Percentiles rank a stretch among this genome's conserved stretches.
Evolutionary conservation across 345 rosid genomes (phyloP).

Genomic region (Abelmoschus esculentus): DNA sequence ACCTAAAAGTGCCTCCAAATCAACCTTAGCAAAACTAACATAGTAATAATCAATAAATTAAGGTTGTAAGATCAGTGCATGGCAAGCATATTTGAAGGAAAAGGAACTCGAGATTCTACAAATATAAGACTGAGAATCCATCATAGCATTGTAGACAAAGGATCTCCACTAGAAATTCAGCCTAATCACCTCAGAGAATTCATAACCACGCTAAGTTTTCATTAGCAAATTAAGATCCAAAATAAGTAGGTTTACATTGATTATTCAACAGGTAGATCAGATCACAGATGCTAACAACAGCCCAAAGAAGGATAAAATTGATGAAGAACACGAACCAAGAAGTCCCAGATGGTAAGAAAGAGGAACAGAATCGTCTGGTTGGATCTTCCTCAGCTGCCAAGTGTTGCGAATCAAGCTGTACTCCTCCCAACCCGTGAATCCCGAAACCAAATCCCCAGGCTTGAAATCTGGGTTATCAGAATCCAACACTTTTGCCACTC

Average conservation of each 20-base stretch:
- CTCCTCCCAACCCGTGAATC: slow-evolving; percentile 73
- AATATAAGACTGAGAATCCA: too few relatives aligned
- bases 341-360: slow-evolving; percentile 68
- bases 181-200: too few relatives aligned
- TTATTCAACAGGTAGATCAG: too few relatives aligned
- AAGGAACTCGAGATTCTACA: neutral
- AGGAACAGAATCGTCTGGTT: slow-evolving; percentile 38
- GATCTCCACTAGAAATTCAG: too few relatives aligned
- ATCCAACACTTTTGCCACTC: slow-evolving; percentile 55
- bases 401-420: slow-evolving; percentile 44
- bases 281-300: too few relatives aligned
- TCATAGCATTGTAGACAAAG: too few relatives aligned
- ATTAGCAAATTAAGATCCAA: too few relatives aligned
- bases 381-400: slow-evolving; percentile 42
- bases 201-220: too few relatives aligned
- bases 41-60: neutral
- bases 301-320: neutral
- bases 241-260: too few relatives aligned
- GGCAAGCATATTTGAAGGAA: neutral
- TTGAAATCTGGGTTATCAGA: slow-evolving; percentile 48
- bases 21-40: neutral
- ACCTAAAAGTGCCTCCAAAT: neutral
- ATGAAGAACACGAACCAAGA: slow-evolving; percentile 31
- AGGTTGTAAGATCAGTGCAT: neutral
- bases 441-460: slow-evolving; percentile 51